These are phyloP conservation scores for Venustampulla echinocandica DNA, from an alignment of 495 filamentous ascomycete species.

Conservation along the genomic window DNA sequence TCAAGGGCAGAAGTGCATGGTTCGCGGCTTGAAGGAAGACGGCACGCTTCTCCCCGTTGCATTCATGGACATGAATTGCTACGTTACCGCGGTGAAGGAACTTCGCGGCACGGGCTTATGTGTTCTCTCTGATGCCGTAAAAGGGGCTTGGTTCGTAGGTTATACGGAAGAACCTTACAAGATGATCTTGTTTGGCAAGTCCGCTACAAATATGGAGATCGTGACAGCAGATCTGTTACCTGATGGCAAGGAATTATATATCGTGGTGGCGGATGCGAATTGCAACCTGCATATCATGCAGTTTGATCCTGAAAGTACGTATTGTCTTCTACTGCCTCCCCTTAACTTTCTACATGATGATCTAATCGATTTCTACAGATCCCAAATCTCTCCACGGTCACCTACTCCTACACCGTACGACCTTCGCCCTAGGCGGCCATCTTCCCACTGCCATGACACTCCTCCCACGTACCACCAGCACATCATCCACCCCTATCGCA, in stretches of 20 bases:
- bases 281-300: constrained; percentile 80
- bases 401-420: constrained; percentile 72
- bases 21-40: constrained; percentile 91
- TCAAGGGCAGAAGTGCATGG: constrained; percentile 96
- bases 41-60: constrained; percentile 84
- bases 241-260: constrained; percentile 69
- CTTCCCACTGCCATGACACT: constrained; percentile 64
- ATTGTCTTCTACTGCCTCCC: neutral
- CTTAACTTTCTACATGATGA: too few species aligned
- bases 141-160: constrained; percentile 90
- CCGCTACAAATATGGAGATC: constrained; percentile 63
- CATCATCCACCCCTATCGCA: constrained; percentile 32
- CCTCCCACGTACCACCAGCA: constrained; percentile 57
- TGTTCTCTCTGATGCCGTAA: constrained; percentile 78
- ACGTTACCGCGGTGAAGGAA: constrained; percentile 73
- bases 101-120: constrained; percentile 75
- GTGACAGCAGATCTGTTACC: constrained; percentile 82
- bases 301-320: constrained; percentile 80
- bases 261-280: constrained; percentile 77
- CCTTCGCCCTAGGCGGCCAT: constrained; percentile 75
- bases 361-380: constrained; percentile 42
- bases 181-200: constrained; percentile 90
- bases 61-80: constrained; percentile 96
- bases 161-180: constrained; percentile 94
- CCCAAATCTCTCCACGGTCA: constrained; percentile 88